These are phyloP conservation scores for Scheffersomyces stambukii DNA, from an alignment of 1,139 yeast genomes.

Conservation along the genomic window DNA sequence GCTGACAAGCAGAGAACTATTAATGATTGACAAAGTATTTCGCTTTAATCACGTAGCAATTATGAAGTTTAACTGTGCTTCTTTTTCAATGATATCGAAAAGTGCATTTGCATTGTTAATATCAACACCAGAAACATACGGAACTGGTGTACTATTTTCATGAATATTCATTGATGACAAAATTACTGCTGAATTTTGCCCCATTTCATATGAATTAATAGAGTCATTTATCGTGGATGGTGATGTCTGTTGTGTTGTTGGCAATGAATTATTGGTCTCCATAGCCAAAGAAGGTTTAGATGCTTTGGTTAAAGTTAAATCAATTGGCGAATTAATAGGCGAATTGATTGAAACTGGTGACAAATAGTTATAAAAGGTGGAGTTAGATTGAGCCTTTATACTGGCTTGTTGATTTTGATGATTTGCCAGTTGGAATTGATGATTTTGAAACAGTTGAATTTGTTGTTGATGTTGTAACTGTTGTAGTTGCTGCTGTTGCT, in stretches of 20 bases:
- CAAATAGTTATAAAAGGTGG: constrained; percentile 30
- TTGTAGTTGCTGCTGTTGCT: constrained; percentile 1
- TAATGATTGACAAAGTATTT: constrained; percentile 5
- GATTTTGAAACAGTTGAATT: constrained; percentile 8
- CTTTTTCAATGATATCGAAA: no score
- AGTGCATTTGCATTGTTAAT: not conserved
- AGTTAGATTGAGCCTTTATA: not conserved
- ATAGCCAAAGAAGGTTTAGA: constrained; percentile 6
- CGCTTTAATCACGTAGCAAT: not conserved
- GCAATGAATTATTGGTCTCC: constrained; percentile 18
- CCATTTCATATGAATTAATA: constrained; percentile 33
- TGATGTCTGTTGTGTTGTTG: constrained; percentile 15
- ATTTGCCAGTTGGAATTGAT: constrained; percentile 10
- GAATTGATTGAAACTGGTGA: constrained; percentile 45
- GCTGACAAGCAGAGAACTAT: constrained; percentile 40
- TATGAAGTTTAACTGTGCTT: no score
- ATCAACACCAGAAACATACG: no score
- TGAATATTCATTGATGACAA: constrained; percentile 19
- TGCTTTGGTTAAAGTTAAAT: constrained; percentile 29
- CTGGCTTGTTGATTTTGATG: constrained; percentile 2
- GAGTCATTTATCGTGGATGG: constrained; percentile 8
- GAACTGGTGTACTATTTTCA: no score
- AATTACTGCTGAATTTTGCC: constrained; percentile 53
- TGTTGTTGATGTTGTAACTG: constrained; percentile 4
- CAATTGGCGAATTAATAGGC: constrained; percentile 39